These are phyloP conservation scores for Agaricus subrufescens DNA, from an alignment of 768 basidiomycete species.

Conservation along the genomic window DNA sequence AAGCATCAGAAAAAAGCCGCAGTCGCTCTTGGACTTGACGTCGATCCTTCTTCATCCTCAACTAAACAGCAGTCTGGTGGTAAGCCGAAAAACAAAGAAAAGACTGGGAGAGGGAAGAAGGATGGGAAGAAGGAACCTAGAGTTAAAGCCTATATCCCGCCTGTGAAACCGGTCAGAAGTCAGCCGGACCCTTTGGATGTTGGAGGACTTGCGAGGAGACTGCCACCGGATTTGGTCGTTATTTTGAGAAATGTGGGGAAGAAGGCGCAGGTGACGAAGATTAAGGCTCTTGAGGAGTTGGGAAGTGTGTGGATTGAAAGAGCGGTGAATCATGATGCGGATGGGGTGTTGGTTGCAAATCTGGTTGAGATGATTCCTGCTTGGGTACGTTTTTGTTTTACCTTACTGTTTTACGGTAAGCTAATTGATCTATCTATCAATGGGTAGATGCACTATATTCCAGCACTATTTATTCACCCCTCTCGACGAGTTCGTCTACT, in stretches of 20 bases:
- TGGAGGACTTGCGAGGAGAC: constrained; percentile 63
- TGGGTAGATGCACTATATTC: constrained; percentile 78
- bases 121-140: constrained; percentile 68
- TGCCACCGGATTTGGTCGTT: constrained; percentile 82
- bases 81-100: constrained; percentile 28
- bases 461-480: constrained; percentile 75
- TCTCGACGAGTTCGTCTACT: constrained; percentile 68
- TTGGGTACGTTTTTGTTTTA: constrained; percentile 62
- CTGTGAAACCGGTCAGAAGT: constrained; percentile 69
- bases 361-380: constrained; percentile 72
- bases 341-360: constrained; percentile 31
- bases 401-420: background rate
- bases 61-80: background rate
- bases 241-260: constrained; percentile 79
- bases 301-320: constrained; percentile 61
- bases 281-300: constrained; percentile 83
- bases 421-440: constrained; percentile 3
- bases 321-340: constrained; percentile 29
- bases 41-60: constrained; percentile 15
- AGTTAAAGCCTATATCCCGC: constrained; percentile 84
- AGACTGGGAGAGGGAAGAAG: constrained; percentile 43
- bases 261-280: constrained; percentile 84
- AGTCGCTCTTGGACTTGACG: constrained; percentile 30
- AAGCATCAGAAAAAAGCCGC: constrained; percentile 90
- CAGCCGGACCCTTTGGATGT: constrained; percentile 86